phyloP scores from a whole-genome alignment of 345 rosid species.

The Adansonia digitata region DNA sequence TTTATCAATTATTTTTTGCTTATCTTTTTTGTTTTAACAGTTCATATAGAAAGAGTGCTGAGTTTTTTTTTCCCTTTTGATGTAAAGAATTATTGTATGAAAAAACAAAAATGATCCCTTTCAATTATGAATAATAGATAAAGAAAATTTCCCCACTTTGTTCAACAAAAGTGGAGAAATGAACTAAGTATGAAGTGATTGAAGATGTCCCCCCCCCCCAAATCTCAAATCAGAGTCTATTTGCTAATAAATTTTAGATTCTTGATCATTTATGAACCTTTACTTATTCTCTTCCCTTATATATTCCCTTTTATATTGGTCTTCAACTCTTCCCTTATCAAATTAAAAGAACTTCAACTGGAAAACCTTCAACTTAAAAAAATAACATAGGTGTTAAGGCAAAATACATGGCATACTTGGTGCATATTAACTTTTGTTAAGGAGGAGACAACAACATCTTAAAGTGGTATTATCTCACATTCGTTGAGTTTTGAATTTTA shows the following conservation, averaged over 20 bases:
- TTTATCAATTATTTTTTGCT: neutral
- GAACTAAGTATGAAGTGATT: neutral
- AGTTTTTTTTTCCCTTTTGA: neutral
- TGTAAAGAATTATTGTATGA: neutral
- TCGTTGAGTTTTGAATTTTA: too few species aligned
- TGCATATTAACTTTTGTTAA: too few species aligned
- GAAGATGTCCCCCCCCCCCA: too few species aligned
- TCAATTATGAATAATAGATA: too few species aligned
- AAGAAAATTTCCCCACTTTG: neutral
- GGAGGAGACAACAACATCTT: too few species aligned
- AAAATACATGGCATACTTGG: too few species aligned
- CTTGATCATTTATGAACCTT: neutral
- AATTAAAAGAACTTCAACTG: too few species aligned
- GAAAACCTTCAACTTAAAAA: too few species aligned
- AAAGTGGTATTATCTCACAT: too few species aligned
- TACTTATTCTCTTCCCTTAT: neutral
- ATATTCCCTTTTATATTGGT: neutral
- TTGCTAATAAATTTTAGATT: neutral
- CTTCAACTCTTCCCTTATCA: neutral
- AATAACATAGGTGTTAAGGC: too few species aligned
- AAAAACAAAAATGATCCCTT: too few species aligned
- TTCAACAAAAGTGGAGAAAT: conserved; percentile 2
- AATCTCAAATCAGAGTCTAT: neutral
- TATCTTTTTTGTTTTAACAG: neutral
- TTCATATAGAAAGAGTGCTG: neutral